Percentiles rank a stretch among this genome's conserved stretches.
Conservation (phyloP, 169 alveolate species). For the Plasmodium relictum region DNA sequence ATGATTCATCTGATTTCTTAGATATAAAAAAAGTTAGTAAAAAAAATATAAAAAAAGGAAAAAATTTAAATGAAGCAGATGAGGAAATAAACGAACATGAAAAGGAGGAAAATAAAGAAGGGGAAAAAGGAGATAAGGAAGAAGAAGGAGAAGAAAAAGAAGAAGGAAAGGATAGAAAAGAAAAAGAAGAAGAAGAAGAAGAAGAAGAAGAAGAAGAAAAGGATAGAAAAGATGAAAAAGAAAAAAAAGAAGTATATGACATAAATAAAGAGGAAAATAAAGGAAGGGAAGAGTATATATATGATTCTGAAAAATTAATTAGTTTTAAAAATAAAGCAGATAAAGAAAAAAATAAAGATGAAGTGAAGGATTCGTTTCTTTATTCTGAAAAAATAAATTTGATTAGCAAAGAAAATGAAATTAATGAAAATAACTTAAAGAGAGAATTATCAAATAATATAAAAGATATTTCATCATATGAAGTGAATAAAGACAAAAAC, state of each 20-base stretch:
- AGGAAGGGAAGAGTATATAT: background rate
- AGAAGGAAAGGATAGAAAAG: background rate
- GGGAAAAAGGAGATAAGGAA: background rate
- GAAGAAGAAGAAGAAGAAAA: background rate
- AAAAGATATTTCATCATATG: background rate
- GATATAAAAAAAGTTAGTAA: background rate
- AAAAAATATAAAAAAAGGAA: background rate
- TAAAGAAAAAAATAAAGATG: no score
- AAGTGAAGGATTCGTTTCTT: no score
- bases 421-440: no score
- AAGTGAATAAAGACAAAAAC: background rate
- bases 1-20: conserved; percentile 27
- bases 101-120: background rate
- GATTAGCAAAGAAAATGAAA: no score
- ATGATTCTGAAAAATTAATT: no score
- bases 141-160: background rate
- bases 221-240: background rate
- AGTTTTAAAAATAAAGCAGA: no score
- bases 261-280: background rate
- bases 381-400: no score
- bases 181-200: background rate
- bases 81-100: background rate
- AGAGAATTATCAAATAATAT: background rate
- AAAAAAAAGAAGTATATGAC: background rate
- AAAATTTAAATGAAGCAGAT: background rate